A percentile compares a stretch with the other conserved stretches of the same genome.
Conservation (phyloP, 176 grass and related monocot species). For the Oryza meyeriana region DNA sequence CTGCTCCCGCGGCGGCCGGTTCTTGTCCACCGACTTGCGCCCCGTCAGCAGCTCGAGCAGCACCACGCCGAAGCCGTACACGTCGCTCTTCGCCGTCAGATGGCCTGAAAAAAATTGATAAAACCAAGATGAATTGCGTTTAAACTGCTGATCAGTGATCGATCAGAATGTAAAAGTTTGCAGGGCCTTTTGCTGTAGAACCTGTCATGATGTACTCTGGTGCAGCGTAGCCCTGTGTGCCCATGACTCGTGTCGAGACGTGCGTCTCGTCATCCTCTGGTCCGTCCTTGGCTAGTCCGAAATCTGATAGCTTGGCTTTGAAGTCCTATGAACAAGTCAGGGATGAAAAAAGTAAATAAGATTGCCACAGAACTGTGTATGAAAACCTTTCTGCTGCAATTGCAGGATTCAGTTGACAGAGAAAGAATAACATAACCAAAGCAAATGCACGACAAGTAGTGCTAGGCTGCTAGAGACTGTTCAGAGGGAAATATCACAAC, state of each 20-base stretch:
- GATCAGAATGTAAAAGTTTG: neutral
- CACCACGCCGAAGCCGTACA: conserved; percentile 79
- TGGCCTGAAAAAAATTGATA: conserved; percentile 28
- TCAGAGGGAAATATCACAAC: neutral
- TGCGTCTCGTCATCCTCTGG: conserved; percentile 78
- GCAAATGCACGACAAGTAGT: neutral
- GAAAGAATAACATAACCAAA: neutral
- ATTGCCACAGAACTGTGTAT: neutral
- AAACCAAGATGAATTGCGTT: neutral
- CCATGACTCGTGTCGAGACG: conserved; percentile 88
- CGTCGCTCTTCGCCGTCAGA: conserved; percentile 80
- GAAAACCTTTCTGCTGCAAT: neutral
- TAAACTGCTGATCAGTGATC: neutral
- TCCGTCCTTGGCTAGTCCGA: conserved; percentile 89
- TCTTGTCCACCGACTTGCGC: conserved; percentile 65
- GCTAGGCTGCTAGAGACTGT: neutral
- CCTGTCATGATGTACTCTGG: conserved; percentile 99
- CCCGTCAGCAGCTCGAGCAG: conserved; percentile 69
- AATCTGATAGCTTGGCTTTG: conserved; percentile 86
- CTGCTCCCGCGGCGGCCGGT: conserved; percentile 61
- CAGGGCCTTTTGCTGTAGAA: neutral
- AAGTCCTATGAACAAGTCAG: conserved; percentile 44
- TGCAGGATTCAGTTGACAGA: neutral
- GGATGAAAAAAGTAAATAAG: neutral
- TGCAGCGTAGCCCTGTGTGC: conserved; percentile 91